A percentile compares a stretch with the other conserved stretches of the same genome.
These are phyloP conservation scores for Andrographis paniculata DNA, from an alignment of 305 asterid genomes.

Conservation along the genomic window DNA sequence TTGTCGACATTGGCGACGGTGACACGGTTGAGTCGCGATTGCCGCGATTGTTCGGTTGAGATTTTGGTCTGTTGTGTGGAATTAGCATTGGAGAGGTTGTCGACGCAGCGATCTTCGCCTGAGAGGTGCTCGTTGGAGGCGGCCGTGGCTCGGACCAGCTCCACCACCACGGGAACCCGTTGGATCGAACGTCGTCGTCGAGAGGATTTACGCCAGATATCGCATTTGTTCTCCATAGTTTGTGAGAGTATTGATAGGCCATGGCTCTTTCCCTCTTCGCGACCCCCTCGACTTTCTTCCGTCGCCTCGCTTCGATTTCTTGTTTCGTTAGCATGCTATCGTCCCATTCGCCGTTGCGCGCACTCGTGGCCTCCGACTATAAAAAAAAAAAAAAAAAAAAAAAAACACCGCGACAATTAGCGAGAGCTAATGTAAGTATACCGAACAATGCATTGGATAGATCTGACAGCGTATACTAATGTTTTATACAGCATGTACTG, in stretches of 20 bases:
- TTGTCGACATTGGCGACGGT: no score
- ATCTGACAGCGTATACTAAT: no score
- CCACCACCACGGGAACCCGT: slow-evolving; percentile 97
- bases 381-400: not conserved
- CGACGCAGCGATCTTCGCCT: slow-evolving; percentile 19
- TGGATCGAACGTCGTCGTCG: slow-evolving; percentile 39
- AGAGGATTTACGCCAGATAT: slow-evolving; percentile 29
- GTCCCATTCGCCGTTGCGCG: slow-evolving; percentile 66
- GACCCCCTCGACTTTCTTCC: slow-evolving; percentile 77
- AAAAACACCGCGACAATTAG: not conserved
- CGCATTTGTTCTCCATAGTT: slow-evolving; percentile 55
- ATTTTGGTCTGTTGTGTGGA: slow-evolving; percentile 30
- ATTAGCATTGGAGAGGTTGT: slow-evolving; percentile 74
- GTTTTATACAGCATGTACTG: no score
- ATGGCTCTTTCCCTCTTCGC: slow-evolving; percentile 87
- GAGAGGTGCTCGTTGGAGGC: slow-evolving; percentile 30
- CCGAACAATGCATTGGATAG: no score
- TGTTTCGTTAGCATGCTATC: slow-evolving; percentile 75
- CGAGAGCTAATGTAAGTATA: no score
- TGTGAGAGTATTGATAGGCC: slow-evolving; percentile 89
- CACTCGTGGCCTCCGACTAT: no score
- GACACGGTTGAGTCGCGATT: slow-evolving; percentile 19
- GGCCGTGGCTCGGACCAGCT: slow-evolving; percentile 82
- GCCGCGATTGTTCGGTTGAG: slow-evolving; percentile 28
- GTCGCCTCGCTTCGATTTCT: slow-evolving; percentile 56